These are phyloP conservation scores for Chimonanthus salicifolius DNA, from an alignment of 164 flowering plant species.

Conservation along the genomic window DNA sequence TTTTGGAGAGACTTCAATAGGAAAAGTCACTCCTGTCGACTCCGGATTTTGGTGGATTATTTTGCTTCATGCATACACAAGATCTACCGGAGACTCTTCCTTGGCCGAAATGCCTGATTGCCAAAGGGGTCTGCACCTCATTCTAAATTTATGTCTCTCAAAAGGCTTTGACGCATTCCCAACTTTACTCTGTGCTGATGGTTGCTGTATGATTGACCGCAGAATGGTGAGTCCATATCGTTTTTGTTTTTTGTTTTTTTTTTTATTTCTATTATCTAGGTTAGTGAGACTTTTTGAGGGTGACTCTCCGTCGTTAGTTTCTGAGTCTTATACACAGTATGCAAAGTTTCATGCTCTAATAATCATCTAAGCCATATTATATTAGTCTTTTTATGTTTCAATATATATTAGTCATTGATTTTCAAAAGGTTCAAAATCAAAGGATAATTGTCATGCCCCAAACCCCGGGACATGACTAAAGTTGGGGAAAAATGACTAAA, in stretches of 20 bases:
- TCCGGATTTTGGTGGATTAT: constrained; percentile 1
- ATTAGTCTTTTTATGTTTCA: too few species aligned
- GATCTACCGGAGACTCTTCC: constrained; percentile 63
- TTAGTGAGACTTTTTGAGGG: background rate
- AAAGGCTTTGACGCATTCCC: constrained; percentile 93
- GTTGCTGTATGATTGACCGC: constrained; percentile 85
- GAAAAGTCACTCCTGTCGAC: constrained; percentile 88
- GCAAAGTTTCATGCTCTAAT: too few species aligned
- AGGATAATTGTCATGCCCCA: too few species aligned
- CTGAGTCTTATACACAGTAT: too few species aligned
- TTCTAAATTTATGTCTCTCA: constrained; percentile 68
- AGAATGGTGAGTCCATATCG: constrained; percentile 51
- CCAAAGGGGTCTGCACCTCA: constrained; percentile 75
- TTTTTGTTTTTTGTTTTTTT: too few species aligned
- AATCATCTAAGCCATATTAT: too few species aligned
- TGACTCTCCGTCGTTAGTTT: too few species aligned
- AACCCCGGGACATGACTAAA: too few species aligned
- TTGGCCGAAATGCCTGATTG: constrained; percentile 67
- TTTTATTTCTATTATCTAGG: background rate
- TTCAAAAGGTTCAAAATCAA: too few species aligned
- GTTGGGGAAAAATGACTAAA: too few species aligned
- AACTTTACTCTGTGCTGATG: constrained; percentile 80
- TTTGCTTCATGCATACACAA: constrained; percentile 27
- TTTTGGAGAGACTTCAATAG: constrained; percentile 85
- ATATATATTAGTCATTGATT: too few species aligned